These are phyloP conservation scores for Neurospora sp. DNA, from an alignment of 495 filamentous ascomycete genomes.

Conservation along the genomic window DNA sequence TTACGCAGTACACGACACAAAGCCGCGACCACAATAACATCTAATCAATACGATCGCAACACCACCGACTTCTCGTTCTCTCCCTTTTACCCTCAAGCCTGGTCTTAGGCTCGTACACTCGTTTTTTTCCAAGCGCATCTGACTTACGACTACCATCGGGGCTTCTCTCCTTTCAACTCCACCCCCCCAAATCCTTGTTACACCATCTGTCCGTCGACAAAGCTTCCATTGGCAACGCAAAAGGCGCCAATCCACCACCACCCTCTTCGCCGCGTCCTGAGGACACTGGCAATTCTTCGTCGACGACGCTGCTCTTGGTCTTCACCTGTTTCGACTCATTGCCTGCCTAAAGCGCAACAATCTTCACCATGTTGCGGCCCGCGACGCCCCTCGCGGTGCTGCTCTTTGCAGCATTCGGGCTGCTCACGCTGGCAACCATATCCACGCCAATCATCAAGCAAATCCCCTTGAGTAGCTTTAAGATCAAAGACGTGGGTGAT, in stretches of 20 bases:
- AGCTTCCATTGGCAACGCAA: not conserved
- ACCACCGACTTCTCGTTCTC: not conserved
- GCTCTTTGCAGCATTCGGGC: slow-evolving; percentile 73
- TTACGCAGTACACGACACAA: not conserved
- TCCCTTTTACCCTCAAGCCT: not conserved
- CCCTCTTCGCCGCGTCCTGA: slow-evolving; percentile 19
- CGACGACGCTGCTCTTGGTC: not conserved
- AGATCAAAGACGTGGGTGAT: slow-evolving; percentile 25
- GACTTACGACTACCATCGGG: not conserved
- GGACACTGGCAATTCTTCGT: slow-evolving; percentile 16
- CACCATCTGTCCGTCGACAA: not conserved
- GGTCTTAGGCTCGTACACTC: not conserved
- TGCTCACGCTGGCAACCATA: slow-evolving; percentile 77
- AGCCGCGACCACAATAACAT: not conserved
- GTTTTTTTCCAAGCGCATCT: not conserved
- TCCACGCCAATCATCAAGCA: slow-evolving; percentile 85
- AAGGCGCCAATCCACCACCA: not conserved
- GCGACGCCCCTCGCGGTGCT: slow-evolving; percentile 86
- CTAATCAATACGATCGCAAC: not conserved
- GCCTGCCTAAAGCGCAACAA: not conserved
- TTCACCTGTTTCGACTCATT: not conserved
- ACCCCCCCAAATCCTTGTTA: not conserved
- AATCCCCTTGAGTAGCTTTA: slow-evolving; percentile 70
- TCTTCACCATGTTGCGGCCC: slow-evolving; percentile 58
- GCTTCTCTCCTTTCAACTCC: not conserved